These are phyloP conservation scores for Trichoderma sp. DNA, from an alignment of 2,329 filamentous ascomycete species.

Conservation along the genomic window DNA sequence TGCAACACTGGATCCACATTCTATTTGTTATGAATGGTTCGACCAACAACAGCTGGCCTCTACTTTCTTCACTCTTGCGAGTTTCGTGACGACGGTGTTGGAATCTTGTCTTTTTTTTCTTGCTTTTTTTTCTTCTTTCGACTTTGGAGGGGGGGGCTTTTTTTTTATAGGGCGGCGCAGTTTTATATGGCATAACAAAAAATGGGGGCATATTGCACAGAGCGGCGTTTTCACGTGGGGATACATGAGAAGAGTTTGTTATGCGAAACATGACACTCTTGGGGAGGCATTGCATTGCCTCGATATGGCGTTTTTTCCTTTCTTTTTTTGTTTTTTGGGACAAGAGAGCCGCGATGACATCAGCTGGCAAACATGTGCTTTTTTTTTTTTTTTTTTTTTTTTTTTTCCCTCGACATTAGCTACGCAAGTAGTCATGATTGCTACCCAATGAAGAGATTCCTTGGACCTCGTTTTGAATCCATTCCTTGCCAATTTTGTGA, in stretches of 20 bases:
- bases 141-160: no score
- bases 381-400: background rate
- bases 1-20: constrained; percentile 11
- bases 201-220: constrained; percentile 7
- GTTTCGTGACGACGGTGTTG: constrained; percentile 13
- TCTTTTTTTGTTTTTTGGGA: background rate
- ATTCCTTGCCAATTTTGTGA: background rate
- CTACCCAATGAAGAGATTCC: constrained; percentile 12
- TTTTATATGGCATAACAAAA: constrained; percentile 14
- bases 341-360: constrained; percentile 5
- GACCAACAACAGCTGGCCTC: constrained; percentile 14
- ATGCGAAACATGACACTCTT: constrained; percentile 12
- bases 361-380: background rate
- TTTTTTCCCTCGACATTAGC: background rate
- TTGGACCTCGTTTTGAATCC: background rate
- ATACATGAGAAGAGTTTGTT: constrained; percentile 10
- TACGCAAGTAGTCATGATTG: constrained; percentile 18
- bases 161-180: constrained; percentile 14
- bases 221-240: constrained; percentile 14
- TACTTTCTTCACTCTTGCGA: background rate
- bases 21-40: constrained; percentile 5
- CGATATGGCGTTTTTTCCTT: constrained; percentile 8
- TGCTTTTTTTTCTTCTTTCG: background rate
- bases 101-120: background rate
- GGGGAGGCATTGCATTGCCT: constrained; percentile 6